These are phyloP conservation scores for Trichoderma aggressivum DNA, from an alignment of 2,329 filamentous ascomycete genomes.

Conservation along the genomic window DNA sequence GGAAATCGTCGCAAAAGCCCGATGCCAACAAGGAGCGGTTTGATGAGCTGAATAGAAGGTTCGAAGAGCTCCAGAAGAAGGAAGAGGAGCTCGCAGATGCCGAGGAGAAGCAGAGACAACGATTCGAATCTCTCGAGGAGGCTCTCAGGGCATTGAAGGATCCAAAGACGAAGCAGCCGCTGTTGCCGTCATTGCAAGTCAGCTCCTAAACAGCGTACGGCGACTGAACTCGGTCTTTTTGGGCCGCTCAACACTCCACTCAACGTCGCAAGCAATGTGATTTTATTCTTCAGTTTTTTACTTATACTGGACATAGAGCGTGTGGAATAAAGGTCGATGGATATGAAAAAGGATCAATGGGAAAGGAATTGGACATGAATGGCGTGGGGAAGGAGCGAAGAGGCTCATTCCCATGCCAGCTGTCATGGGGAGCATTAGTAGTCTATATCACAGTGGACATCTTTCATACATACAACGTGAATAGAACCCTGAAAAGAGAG, in stretches of 20 bases:
- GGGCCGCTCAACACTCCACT: background rate
- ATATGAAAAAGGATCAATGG: background rate
- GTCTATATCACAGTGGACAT: background rate
- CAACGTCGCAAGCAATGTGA: background rate
- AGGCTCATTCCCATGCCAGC: background rate
- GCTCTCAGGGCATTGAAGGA: constrained; percentile 50
- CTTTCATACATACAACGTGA: background rate
- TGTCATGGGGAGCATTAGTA: background rate
- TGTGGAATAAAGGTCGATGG: background rate
- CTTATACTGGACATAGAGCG: background rate
- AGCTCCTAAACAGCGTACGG: constrained; percentile 3
- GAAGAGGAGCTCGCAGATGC: constrained; percentile 48
- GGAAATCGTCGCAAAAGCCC: constrained; percentile 57
- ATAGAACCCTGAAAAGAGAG: background rate
- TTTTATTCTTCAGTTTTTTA: background rate
- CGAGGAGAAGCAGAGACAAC: constrained; percentile 44
- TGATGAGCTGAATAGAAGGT: constrained; percentile 44
- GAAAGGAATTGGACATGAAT: background rate
- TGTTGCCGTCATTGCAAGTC: constrained; percentile 41
- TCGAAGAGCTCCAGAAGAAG: constrained; percentile 48
- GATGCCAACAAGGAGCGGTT: constrained; percentile 55
- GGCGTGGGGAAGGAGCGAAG: background rate
- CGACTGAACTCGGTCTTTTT: background rate
- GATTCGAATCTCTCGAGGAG: constrained; percentile 53
- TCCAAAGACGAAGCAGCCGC: constrained; percentile 54